Conservation (phyloP, 176 grass and related monocot genomes). For the Zea luxurians region DNA sequence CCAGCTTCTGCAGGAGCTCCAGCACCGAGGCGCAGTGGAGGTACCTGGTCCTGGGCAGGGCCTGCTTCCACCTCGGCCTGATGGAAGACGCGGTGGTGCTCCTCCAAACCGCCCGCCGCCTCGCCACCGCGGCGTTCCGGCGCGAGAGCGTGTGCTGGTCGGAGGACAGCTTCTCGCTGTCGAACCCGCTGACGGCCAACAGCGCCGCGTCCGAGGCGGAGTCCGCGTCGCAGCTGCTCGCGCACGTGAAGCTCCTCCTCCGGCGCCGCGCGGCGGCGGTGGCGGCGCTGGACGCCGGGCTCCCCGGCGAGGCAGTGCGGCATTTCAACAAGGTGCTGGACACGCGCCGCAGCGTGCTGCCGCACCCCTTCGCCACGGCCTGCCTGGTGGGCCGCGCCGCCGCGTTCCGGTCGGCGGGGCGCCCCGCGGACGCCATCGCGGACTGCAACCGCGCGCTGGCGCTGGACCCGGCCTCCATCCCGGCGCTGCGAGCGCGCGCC, state of each 20-base stretch:
- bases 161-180: conserved; percentile 69
- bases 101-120: conserved; percentile 73
- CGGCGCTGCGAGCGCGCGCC: conserved; percentile 80
- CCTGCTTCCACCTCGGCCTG: conserved; percentile 83
- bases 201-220: conserved; percentile 38
- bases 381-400: conserved; percentile 83
- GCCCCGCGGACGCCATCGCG: conserved; percentile 66
- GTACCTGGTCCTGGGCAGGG: conserved; percentile 81
- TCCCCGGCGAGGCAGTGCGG: conserved; percentile 66
- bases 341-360: conserved; percentile 67
- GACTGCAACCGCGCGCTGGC: conserved; percentile 91
- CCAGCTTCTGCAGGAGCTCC: conserved; percentile 48
- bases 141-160: conserved; percentile 79
- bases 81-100: conserved; percentile 91
- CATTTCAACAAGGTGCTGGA: conserved; percentile 89
- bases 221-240: conserved; percentile 59
- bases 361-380: conserved; percentile 71
- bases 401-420: conserved; percentile 54
- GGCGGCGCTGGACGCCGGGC: conserved; percentile 70
- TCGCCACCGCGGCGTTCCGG: conserved; percentile 77
- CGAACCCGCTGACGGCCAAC: not conserved
- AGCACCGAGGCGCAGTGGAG: conserved; percentile 65
- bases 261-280: conserved; percentile 67
- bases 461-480: conserved; percentile 82
- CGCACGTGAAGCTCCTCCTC: conserved; percentile 79